A percentile compares a stretch with the other conserved stretches of the same genome.
These are phyloP conservation scores for Salix brachista DNA, from an alignment of 345 rosid species.

Conservation along the genomic window DNA sequence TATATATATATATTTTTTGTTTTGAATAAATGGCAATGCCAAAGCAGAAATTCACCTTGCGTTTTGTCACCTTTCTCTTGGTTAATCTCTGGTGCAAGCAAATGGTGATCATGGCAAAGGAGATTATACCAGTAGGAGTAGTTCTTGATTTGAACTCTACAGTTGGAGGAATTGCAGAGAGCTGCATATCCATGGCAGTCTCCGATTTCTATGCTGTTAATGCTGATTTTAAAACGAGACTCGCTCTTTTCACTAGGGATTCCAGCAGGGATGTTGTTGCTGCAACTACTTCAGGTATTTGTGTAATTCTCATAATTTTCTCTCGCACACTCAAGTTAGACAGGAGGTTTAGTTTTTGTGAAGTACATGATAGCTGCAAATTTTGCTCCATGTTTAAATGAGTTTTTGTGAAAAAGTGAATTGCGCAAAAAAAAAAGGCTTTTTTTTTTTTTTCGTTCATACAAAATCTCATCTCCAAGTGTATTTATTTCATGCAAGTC, in stretches of 20 bases:
- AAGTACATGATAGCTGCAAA: too few species aligned
- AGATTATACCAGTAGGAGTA: slow-evolving; percentile 22
- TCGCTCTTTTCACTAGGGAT: slow-evolving; percentile 21
- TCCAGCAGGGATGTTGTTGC: slow-evolving; percentile 24
- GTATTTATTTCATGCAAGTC: too few species aligned
- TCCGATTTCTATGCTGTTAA: slow-evolving; percentile 24
- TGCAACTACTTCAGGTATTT: slow-evolving; percentile 36
- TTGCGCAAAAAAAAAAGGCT: too few species aligned
- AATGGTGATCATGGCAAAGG: neutral
- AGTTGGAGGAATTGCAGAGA: slow-evolving; percentile 13
- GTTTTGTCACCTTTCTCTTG: neutral
- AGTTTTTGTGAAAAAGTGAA: too few species aligned
- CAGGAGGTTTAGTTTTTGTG: too few species aligned
- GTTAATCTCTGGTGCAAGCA: neutral
- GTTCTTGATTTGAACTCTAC: slow-evolving; percentile 31
- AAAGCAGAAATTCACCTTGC: neutral
- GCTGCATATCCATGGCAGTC: slow-evolving; percentile 26
- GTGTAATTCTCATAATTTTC: too few species aligned
- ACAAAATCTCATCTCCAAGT: too few species aligned
- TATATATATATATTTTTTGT: neutral
- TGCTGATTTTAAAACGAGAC: slow-evolving; percentile 23
- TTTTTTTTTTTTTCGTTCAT: too few species aligned
- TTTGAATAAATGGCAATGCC: neutral
- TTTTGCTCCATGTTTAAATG: too few species aligned
- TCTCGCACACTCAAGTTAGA: too few species aligned